phyloP scores from a whole-genome alignment of 164 flowering plant genomes.

The Chimonanthus salicifolius region DNA sequence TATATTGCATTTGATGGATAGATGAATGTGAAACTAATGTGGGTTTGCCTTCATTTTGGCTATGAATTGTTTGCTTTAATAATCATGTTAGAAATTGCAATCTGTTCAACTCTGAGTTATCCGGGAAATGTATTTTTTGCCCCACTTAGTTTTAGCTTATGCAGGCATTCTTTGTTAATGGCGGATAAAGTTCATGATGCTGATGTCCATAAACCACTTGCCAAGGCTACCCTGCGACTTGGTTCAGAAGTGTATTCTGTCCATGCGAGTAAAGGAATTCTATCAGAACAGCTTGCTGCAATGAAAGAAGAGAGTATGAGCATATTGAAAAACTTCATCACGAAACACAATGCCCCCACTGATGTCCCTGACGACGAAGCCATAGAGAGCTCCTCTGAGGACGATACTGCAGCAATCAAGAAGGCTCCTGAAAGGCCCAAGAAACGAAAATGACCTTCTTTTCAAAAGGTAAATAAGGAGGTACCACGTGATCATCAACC shows the following conservation, averaged over 20 bases:
- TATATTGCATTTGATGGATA: no score
- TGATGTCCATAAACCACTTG: constrained; percentile 11
- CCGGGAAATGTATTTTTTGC: no score
- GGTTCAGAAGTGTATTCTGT: constrained; percentile 48
- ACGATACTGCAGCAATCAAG: constrained; percentile 27
- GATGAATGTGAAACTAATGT: no score
- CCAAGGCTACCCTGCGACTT: constrained; percentile 47
- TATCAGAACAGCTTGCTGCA: constrained; percentile 54
- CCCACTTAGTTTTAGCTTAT: background rate
- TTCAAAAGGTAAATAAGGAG: background rate
- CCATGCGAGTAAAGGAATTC: constrained; percentile 23
- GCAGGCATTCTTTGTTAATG: background rate
- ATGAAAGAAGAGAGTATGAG: constrained; percentile 72
- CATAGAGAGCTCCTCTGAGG: constrained; percentile 50
- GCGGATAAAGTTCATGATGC: constrained; percentile 6
- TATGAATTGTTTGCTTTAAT: no score
- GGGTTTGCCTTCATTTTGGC: no score
- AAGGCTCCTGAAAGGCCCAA: constrained; percentile 27
- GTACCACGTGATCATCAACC: no score
- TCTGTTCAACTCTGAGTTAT: no score
- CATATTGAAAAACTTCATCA: constrained; percentile 65
- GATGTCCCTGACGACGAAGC: constrained; percentile 84
- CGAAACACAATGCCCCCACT: constrained; percentile 62
- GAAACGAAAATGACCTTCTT: constrained; percentile 22
- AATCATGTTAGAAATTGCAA: no score